Conservation (phyloP, 805 yeast genomes). For the Candida wancherniae region DNA sequence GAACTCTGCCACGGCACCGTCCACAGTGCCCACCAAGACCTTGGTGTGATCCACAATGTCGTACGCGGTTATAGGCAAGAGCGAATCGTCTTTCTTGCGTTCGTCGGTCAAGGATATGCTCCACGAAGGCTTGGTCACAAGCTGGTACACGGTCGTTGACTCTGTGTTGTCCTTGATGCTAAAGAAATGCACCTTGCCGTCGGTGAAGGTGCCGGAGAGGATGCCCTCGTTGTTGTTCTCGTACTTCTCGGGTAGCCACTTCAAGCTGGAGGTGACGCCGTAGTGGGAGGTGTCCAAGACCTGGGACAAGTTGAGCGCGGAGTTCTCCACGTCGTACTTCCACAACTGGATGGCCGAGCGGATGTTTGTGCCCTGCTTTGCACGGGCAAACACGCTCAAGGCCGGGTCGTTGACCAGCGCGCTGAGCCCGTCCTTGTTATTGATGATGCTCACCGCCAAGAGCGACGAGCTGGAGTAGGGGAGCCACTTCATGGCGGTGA, state of each 20-base stretch:
- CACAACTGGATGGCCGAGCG: conserved; percentile 45
- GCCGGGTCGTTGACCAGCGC: conserved; percentile 22
- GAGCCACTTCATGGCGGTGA: conserved; percentile 54
- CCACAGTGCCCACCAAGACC: conserved; percentile 52
- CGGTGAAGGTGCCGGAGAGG: conserved; percentile 50
- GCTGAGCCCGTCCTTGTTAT: conserved; percentile 21
- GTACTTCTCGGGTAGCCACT: conserved; percentile 36
- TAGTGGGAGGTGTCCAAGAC: conserved; percentile 30
- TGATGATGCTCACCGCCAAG: conserved; percentile 49
- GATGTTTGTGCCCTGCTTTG: conserved; percentile 7
- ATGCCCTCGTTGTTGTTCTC: conserved; percentile 31
- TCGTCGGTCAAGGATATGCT: conserved; percentile 12
- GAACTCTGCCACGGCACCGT: conserved; percentile 60
- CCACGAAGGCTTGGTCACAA: conserved; percentile 22
- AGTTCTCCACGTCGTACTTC: conserved; percentile 23
- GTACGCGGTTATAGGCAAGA: conserved; percentile 38
- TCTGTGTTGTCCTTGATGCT: conserved; percentile 22
- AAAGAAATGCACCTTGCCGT: conserved; percentile 52
- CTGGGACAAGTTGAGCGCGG: conserved; percentile 24
- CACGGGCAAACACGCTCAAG: conserved; percentile 27
- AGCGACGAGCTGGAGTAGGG: conserved; percentile 24
- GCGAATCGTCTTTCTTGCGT: conserved; percentile 2
- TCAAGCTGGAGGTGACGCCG: conserved; percentile 42
- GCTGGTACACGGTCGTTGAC: conserved; percentile 11
- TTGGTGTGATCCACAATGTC: conserved; percentile 42